Base-by-base conservation (phyloP, 2,329 filamentous ascomycete genomes). In the Cryphonectria parasitica region DNA sequence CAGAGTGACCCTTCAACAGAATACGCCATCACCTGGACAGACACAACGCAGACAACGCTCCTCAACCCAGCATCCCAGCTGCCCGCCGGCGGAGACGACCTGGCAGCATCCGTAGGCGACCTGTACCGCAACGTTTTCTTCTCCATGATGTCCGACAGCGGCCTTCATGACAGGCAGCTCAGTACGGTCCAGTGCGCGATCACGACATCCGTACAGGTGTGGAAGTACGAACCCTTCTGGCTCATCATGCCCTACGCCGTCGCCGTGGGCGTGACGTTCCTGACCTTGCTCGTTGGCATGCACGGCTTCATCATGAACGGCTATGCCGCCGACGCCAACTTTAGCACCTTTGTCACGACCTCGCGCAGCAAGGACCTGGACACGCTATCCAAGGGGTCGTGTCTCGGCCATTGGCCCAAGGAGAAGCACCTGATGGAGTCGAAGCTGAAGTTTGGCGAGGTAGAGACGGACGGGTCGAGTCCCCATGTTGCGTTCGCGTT, bases 141-240 rank as follows among this genome's bases (percentile, higher is more conserved):
- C 5, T 72, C 72, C 2, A 72, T 73, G 65, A 43, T 71, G 39
- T 67, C 68, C n/a, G 72, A 72, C 39, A 49, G 19, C 7, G 45
- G 64, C n/a, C 66, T 72, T 60, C 68, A 73, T 43, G 65, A 67
- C 31, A 70, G 69, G 34, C 22, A 56, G 36, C 17, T 64, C 19
- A 49, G 58, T 4, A 36, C 61, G 31, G n/a, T 58, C 1, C 31
- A 68, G 3, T 73, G 72, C 31, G 63, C 63, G 0, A 49, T 68
- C 19, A 66, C 66, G 39, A 49, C 64, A 2, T 34, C 66, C 17
- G 64, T 72, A 28, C 63, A 70, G n/a, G 70, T 73, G 19, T 73
- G 72, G 72, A 69, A 68, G n/a, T 73, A 73, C 54, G 63, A 64
- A 43, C 70, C 72, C 1, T 71, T 70, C 41, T 72, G 68, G 70